phyloP scores from a whole-genome alignment of 1,284 basidiomycete genomes.

The Macrocystidia cucumis region DNA sequence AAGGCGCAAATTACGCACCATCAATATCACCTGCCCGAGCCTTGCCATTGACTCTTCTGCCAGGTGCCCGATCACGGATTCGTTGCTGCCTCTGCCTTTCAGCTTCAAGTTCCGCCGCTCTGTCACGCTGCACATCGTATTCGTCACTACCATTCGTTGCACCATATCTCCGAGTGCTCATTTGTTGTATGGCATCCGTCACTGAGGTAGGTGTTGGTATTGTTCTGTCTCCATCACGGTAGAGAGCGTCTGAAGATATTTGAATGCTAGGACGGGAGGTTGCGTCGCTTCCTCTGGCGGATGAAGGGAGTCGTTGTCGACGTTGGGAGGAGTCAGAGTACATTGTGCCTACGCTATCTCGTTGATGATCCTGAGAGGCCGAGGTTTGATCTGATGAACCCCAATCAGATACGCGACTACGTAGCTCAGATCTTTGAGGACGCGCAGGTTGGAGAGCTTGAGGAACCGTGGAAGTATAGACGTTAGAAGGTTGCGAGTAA shows the following conservation, averaged over 20 bases:
- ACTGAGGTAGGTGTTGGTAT: conserved; percentile 39
- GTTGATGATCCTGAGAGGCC: conserved; percentile 25
- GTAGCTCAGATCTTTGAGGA: conserved; percentile 49
- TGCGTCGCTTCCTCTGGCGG: conserved; percentile 5
- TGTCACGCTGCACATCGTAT: conserved; percentile 41
- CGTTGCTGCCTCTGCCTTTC: conserved; percentile 55
- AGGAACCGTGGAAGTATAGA: too few relatives aligned
- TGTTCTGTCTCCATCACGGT: conserved; percentile 28
- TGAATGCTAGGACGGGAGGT: conserved; percentile 21
- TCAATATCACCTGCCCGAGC: conserved; percentile 68
- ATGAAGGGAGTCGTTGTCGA: neutral
- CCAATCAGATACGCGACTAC: conserved; percentile 37
- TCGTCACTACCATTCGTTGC: conserved; percentile 45
- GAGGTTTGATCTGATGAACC: conserved; percentile 33
- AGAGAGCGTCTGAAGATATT: conserved; percentile 22
- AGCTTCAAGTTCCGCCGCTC: conserved; percentile 48
- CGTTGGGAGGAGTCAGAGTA: conserved; percentile 26
- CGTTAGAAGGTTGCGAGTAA: too few relatives aligned
- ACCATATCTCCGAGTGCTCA: conserved; percentile 46
- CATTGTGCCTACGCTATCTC: conserved; percentile 32
- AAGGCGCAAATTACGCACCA: conserved; percentile 35
- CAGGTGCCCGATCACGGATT: conserved; percentile 59
- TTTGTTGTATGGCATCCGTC: conserved; percentile 47
- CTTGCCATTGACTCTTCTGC: conserved; percentile 42
- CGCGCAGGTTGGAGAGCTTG: too few relatives aligned